Base-by-base conservation (phyloP, 2,329 filamentous ascomycete species). In the Trichothecium roseum region DNA sequence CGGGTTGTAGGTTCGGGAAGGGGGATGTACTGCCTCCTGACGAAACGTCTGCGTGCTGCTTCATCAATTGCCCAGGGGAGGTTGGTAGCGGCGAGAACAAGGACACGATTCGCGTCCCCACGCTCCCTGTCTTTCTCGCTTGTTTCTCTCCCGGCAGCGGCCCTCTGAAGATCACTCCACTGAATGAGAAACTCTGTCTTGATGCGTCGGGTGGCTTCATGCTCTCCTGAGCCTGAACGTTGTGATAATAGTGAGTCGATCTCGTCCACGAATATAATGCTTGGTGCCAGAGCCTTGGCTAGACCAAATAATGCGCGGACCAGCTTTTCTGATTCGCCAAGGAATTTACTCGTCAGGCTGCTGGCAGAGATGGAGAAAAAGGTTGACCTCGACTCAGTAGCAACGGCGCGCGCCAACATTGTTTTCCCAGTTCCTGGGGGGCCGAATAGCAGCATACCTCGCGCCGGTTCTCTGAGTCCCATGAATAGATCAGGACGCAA, bases 161-260 rank as follows among this genome's bases (percentile, higher is more conserved):
- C 91, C 43, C 86, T 79, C 51, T 94, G 87, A 3, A 98, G 63
- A 53, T 95, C 87, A 39, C 84, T 91, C 91, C 91, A 98, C 52
- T 95, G 88, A 18, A 98, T 95, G 20, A 98, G 64, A 48, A 98
- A 98, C 53, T 98, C 91, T 0, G 91, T 98, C 62, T 98, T 98
- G 52, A 95, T 94, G 37, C 91, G 75, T 38, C 89, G 72, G 1
- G 87, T 94, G 1, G 91, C 86, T 59, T 98, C 91, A 48, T 96
- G 84, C 51, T 96, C 91, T 1, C 84, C 81, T 3, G 80, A 80
- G 0, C 85, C 84, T 6, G 82, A 84, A 35, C 91, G 72, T 13
- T 87, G 78, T 1, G 87, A 94, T 1, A 98, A 69, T 1, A 98
- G 64, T 1, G 88, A 94, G 55, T 98, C 91, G 42, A 98, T 98